Percentiles rank a stretch among this genome's conserved stretches.
Conservation (phyloP, 352 stramenopile species). For the Globisporangium sylvaticum region DNA sequence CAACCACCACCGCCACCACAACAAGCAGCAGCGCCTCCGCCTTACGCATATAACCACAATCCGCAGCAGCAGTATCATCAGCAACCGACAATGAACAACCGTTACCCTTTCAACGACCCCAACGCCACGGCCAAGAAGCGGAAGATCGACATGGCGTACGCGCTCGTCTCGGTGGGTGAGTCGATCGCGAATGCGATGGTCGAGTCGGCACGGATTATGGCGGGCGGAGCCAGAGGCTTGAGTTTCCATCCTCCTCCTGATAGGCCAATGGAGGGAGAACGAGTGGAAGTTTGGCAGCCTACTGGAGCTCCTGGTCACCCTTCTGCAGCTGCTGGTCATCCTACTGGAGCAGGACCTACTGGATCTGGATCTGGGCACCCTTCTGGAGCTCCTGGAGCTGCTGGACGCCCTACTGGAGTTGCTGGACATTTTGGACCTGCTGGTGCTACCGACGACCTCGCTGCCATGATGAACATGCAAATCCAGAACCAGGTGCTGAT, state of each 20-base stretch:
- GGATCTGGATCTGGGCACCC: neutral
- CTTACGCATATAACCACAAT: neutral
- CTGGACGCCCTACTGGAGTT: neutral
- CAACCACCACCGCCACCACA: no score
- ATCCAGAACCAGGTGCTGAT: constrained; percentile 1
- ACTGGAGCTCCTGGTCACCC: neutral
- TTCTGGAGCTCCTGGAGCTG: neutral
- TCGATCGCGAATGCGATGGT: constrained; percentile 8
- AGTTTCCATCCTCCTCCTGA: neutral
- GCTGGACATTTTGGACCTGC: neutral
- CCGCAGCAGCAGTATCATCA: neutral
- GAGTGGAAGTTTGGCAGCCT: neutral
- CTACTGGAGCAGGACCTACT: neutral
- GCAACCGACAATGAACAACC: neutral
- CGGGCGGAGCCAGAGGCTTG: neutral
- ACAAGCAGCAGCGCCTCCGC: neutral
- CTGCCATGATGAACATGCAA: constrained; percentile 2
- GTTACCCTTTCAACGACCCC: neutral
- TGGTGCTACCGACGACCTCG: neutral
- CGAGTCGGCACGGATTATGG: constrained; percentile 7
- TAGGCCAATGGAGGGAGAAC: neutral
- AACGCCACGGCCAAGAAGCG: neutral
- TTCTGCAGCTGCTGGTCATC: no score
- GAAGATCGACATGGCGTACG: constrained; percentile 8
- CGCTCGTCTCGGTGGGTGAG: neutral